Percentiles rank a stretch among this genome's conserved stretches.
Evolutionary conservation across 768 basidiomycete species (phyloP).

Genomic region (Lentinus tigrinus): DNA sequence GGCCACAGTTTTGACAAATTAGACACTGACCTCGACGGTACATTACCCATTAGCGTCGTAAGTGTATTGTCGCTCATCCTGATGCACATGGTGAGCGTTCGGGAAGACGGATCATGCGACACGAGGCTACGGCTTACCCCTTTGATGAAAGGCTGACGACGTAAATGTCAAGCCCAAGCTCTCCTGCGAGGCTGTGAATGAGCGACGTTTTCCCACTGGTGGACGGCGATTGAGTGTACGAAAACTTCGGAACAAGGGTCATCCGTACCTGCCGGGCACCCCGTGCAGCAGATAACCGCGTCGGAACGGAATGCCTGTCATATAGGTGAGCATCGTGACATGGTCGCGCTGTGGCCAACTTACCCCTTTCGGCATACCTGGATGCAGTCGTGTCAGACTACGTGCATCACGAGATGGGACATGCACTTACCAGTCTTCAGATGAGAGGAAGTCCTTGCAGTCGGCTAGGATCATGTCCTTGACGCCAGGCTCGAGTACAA

Average conservation of each 20-base stretch:
- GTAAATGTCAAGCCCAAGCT: constrained; percentile 87
- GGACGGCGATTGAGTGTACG: constrained; percentile 9
- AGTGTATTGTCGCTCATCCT: constrained; percentile 92
- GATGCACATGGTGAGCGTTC: constrained; percentile 14
- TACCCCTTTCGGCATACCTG: constrained; percentile 91
- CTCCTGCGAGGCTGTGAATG: constrained; percentile 82
- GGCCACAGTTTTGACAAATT: constrained; percentile 2
- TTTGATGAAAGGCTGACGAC: constrained; percentile 87
- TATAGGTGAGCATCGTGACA: background rate
- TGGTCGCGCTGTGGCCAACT: constrained; percentile 22
- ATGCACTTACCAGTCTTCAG: constrained; percentile 75
- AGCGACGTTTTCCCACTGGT: constrained; percentile 81
- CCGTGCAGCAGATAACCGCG: constrained; percentile 83
- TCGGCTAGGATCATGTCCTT: constrained; percentile 89
- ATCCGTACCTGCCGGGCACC: constrained; percentile 73
- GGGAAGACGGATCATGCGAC: constrained; percentile 10
- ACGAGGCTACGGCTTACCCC: constrained; percentile 49
- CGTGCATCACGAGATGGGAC: constrained; percentile 18
- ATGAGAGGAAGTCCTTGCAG: constrained; percentile 80
- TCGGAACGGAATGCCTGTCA: constrained; percentile 80
- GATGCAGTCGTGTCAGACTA: constrained; percentile 7
- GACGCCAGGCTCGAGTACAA: constrained; percentile 84
- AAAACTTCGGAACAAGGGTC: background rate
- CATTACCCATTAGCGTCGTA: constrained; percentile 84
- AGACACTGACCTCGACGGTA: constrained; percentile 67